A percentile compares a stretch with the other conserved stretches of the same genome.
Conservation (phyloP, 257 asterid genomes). For the Solanum dulcamara region DNA sequence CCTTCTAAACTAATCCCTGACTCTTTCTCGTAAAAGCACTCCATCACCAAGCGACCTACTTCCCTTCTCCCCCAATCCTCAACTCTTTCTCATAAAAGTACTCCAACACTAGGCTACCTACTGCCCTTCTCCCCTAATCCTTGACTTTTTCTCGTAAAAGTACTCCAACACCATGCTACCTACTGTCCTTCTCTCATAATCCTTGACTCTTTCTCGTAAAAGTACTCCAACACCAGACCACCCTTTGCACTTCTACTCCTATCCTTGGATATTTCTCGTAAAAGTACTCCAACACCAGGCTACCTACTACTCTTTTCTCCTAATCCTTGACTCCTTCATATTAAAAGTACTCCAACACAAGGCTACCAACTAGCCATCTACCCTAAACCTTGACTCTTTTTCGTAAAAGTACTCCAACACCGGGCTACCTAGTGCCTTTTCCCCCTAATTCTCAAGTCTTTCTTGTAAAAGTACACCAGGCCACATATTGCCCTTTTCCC, state of each 20-base stretch:
- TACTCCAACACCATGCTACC: not conserved
- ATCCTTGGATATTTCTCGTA: no score
- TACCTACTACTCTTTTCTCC: fast-evolving
- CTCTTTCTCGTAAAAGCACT: not conserved
- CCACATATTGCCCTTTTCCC: not conserved
- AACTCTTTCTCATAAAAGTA: not conserved
- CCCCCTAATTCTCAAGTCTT: not conserved
- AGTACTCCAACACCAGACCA: not conserved
- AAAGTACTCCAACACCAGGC: not conserved
- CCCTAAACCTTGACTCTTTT: not conserved
- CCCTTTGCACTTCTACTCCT: no score
- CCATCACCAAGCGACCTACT: not conserved
- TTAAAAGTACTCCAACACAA: not conserved
- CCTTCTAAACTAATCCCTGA: not conserved
- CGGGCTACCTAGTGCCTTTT: not conserved
- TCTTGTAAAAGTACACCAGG: not conserved
- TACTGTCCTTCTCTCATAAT: not conserved
- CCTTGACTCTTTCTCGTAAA: not conserved
- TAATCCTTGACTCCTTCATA: not conserved
- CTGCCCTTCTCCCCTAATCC: not conserved
- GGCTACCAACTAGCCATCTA: not conserved
- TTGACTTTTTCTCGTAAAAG: not conserved
- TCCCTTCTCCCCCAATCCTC: not conserved
- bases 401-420: not conserved
- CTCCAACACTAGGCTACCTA: not conserved